Evolutionary conservation across 768 basidiomycete species (phyloP).

Genomic region (Coprinopsis strossmayeri): DNA sequence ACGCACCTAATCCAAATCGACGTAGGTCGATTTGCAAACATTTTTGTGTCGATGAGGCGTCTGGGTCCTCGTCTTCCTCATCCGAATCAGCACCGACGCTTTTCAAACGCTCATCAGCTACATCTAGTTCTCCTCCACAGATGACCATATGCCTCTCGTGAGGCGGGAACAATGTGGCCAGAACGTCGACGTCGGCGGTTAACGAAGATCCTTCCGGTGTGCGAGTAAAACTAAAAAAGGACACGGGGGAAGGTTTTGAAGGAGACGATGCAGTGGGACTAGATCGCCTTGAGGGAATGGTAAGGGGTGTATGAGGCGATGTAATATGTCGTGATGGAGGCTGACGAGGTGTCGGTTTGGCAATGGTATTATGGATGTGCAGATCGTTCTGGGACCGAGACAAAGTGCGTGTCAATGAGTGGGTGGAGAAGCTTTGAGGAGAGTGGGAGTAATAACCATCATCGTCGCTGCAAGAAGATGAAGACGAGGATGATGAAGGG

Average conservation of each 20-base stretch:
- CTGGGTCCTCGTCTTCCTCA: constrained; percentile 28
- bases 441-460: constrained; percentile 61
- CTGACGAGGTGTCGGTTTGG: not conserved
- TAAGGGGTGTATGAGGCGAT: constrained; percentile 1
- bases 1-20: constrained; percentile 62
- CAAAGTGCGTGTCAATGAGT: constrained; percentile 14
- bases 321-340: constrained; percentile 4
- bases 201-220: constrained; percentile 73
- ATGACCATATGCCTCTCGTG: constrained; percentile 69
- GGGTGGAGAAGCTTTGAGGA: constrained; percentile 33
- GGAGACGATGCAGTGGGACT: constrained; percentile 5
- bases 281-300: constrained; percentile 5
- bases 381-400: constrained; percentile 8
- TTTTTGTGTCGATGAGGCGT: constrained; percentile 34
- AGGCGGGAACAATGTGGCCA: constrained; percentile 67
- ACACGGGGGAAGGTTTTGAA: constrained; percentile 23
- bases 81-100: constrained; percentile 19
- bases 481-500: constrained; percentile 20
- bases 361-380: not conserved
- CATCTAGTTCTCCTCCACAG: constrained; percentile 63
- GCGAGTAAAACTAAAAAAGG: constrained; percentile 76
- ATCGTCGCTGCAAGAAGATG: constrained; percentile 32
- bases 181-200: constrained; percentile 60
- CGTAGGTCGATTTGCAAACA: constrained; percentile 74
- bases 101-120: constrained; percentile 35